Evolutionary conservation across 2,329 filamentous ascomycete species (phyloP).

Genomic region (Aspergillus aculeatinus): DNA sequence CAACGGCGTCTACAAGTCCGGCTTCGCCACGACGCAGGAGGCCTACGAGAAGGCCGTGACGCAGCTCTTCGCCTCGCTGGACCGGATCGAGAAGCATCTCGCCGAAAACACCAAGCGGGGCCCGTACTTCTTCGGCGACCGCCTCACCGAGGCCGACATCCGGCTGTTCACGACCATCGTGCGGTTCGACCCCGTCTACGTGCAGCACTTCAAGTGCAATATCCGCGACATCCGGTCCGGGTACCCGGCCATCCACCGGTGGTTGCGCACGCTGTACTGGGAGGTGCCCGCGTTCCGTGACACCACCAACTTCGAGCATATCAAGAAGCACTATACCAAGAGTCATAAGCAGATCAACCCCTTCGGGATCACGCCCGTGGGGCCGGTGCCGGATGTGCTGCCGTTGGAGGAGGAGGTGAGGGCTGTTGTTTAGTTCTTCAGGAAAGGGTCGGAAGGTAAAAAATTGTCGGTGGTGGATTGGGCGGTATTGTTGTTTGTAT

Average conservation of each 20-base stretch:
- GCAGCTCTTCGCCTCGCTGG: slow-evolving; percentile 72
- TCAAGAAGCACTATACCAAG: slow-evolving; percentile 76
- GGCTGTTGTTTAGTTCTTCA: slow-evolving; percentile 20
- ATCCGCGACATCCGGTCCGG: slow-evolving; percentile 79
- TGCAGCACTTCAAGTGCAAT: slow-evolving; percentile 82
- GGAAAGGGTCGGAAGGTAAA: neutral
- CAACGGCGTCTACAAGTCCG: slow-evolving; percentile 58
- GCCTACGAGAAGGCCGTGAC: slow-evolving; percentile 76
- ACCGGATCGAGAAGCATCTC: slow-evolving; percentile 73
- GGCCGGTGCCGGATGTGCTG: slow-evolving; percentile 80
- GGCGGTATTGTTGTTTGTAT: too few species aligned
- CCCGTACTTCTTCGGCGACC: slow-evolving; percentile 73
- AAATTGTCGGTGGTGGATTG: too few species aligned
- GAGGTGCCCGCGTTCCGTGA: slow-evolving; percentile 71
- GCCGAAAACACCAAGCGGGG: slow-evolving; percentile 35
- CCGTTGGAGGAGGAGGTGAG: slow-evolving; percentile 73
- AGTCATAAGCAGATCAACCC: slow-evolving; percentile 65
- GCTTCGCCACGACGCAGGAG: slow-evolving; percentile 79
- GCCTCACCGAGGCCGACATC: slow-evolving; percentile 79
- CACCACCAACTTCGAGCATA: slow-evolving; percentile 91
- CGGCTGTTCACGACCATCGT: slow-evolving; percentile 71
- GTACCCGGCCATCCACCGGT: slow-evolving; percentile 76
- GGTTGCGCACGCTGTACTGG: slow-evolving; percentile 86
- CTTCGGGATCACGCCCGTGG: slow-evolving; percentile 75
- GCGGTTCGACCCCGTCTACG: slow-evolving; percentile 74